Evolutionary conservation across 2,329 filamentous ascomycete species (phyloP).

Genomic region (Beauveria australis): DNA sequence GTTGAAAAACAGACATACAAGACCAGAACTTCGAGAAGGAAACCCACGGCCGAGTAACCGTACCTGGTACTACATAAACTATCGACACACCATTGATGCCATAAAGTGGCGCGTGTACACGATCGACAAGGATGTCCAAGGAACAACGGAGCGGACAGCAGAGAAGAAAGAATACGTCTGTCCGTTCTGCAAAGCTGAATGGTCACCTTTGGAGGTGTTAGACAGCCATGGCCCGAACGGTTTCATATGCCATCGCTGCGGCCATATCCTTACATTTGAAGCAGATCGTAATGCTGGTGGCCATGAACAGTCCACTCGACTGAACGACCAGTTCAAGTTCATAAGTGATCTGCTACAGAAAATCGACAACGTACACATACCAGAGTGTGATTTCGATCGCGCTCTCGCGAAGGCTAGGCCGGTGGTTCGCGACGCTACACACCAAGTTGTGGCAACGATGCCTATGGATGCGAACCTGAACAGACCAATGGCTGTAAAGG

Average conservation of each 20-base stretch:
- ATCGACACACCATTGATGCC: slow-evolving; percentile 86
- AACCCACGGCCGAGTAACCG: slow-evolving; percentile 74
- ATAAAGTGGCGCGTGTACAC: slow-evolving; percentile 92
- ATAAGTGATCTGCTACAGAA: slow-evolving; percentile 68
- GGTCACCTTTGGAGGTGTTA: slow-evolving; percentile 82
- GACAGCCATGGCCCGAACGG: slow-evolving; percentile 63
- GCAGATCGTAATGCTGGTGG: slow-evolving; percentile 61
- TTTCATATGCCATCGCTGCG: slow-evolving; percentile 79
- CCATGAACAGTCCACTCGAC: slow-evolving; percentile 61
- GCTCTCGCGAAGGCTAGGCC: slow-evolving; percentile 56
- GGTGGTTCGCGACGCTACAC: slow-evolving; percentile 56
- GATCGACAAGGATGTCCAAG: slow-evolving; percentile 82
- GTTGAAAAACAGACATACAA: slow-evolving; percentile 39
- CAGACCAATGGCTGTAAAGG: slow-evolving; percentile 61
- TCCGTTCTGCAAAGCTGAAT: slow-evolving; percentile 71
- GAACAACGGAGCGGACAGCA: slow-evolving; percentile 66
- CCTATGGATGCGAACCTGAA: slow-evolving; percentile 45
- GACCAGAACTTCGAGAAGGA: slow-evolving; percentile 70
- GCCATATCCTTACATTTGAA: slow-evolving; percentile 53
- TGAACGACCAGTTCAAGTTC: slow-evolving; percentile 74
- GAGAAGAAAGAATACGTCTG: slow-evolving; percentile 94
- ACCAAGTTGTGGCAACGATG: slow-evolving; percentile 55
- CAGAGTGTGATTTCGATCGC: slow-evolving; percentile 65
- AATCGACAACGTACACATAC: slow-evolving; percentile 67
- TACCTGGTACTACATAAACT: slow-evolving; percentile 97